These are phyloP conservation scores for Rhizophagus clarus DNA, from an alignment of 192 early-diverging fungal species.

Conservation along the genomic window DNA sequence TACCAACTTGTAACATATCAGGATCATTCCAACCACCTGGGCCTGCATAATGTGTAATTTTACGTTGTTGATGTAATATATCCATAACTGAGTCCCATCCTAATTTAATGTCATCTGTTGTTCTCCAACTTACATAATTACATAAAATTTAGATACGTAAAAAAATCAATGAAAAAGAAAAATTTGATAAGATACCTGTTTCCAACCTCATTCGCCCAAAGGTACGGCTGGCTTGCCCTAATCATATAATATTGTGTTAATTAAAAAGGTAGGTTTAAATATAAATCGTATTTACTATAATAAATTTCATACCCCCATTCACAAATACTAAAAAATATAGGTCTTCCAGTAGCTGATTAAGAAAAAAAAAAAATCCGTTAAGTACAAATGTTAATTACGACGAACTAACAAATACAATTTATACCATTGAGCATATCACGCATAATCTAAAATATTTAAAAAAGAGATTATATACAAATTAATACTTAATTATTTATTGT, in stretches of 20 bases:
- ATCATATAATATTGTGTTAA: not conserved
- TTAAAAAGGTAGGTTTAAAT: too few relatives aligned
- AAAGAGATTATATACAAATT: not conserved
- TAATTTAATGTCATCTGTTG: conserved; percentile 29
- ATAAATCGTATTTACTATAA: conserved; percentile 37
- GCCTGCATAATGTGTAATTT: conserved; percentile 29
- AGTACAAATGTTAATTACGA: not conserved
- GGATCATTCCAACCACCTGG: conserved; percentile 57
- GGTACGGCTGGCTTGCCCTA: not conserved
- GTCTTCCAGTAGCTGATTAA: conserved; percentile 38
- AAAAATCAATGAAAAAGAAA: not conserved
- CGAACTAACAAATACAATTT: not conserved
- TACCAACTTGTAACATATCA: conserved; percentile 62
- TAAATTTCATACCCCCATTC: conserved; percentile 48
- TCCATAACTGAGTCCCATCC: not conserved
- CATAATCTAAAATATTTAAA: conserved; percentile 7
- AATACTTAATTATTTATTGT: not conserved
- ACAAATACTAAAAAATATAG: conserved; percentile 50
- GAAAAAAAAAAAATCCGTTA: too few relatives aligned
- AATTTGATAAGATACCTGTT: conserved; percentile 30
- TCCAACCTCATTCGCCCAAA: conserved; percentile 35
- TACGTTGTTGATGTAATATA: not conserved
- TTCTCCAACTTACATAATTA: conserved; percentile 34
- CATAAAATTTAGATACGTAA: too few relatives aligned
- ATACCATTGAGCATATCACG: conserved; percentile 44